Conservation (phyloP, 2,329 filamentous ascomycete genomes). For the Pseudogymnoascus sp. region DNA sequence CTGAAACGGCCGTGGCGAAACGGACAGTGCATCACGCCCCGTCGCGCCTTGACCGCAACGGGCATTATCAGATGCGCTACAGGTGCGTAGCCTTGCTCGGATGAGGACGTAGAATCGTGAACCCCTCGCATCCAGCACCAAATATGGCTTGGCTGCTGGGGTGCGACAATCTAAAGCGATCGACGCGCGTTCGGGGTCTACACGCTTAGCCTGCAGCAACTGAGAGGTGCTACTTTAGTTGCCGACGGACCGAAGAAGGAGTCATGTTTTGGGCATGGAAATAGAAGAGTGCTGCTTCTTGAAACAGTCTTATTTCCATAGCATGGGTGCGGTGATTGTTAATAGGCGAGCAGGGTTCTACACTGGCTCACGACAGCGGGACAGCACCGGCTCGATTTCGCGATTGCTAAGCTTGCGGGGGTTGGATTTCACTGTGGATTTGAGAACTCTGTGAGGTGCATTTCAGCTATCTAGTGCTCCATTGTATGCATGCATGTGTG, state of each 20-base stretch:
- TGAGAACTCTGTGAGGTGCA: not conserved
- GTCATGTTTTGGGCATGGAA: not conserved
- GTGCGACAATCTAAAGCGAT: not conserved
- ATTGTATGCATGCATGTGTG: not conserved
- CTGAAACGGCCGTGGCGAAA: not conserved
- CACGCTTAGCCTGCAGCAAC: not conserved
- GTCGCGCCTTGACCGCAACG: not conserved
- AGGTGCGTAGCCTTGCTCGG: not conserved
- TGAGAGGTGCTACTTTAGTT: not conserved
- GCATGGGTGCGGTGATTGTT: not conserved
- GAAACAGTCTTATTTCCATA: not conserved
- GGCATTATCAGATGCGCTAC: not conserved
- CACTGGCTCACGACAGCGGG: not conserved
- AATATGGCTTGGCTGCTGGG: not conserved
- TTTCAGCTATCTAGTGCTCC: not conserved
- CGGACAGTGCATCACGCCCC: not conserved
- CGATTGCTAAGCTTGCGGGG: not conserved
- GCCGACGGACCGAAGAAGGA: not conserved
- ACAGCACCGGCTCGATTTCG: not conserved
- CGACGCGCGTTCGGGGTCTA: not conserved
- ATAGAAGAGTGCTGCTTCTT: not conserved
- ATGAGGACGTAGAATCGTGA: not conserved
- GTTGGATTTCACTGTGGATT: slow-evolving; percentile 1
- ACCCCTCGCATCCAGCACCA: not conserved
- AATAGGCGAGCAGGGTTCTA: not conserved